Conservation (phyloP, 306 rosid genomes). For the Benincasa hispida region DNA sequence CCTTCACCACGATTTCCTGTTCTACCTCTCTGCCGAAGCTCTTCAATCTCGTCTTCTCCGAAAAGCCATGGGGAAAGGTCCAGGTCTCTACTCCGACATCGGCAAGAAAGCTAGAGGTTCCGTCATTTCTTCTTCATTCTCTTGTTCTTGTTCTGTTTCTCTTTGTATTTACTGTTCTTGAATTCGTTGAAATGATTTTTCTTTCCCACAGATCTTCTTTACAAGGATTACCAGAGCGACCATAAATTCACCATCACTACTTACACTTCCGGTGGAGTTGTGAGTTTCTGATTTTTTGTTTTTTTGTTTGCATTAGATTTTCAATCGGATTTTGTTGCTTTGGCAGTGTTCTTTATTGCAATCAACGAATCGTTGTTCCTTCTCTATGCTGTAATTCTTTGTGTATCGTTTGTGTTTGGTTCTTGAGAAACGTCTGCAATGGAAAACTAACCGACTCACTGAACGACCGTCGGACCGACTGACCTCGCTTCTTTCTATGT, state of each 20-base stretch:
- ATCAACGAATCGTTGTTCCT: background rate
- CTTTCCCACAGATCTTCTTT: slow-evolving; percentile 51
- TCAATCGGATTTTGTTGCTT: background rate
- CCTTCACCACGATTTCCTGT: slow-evolving; percentile 1
- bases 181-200: background rate
- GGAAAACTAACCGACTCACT: background rate
- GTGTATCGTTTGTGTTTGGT: background rate
- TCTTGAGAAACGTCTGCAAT: slow-evolving; percentile 1
- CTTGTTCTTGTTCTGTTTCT: background rate
- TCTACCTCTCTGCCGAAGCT: background rate
- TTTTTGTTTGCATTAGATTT: background rate
- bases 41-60: slow-evolving; percentile 4
- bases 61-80: slow-evolving; percentile 80
- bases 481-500: background rate
- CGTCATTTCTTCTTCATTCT: background rate
- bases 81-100: slow-evolving; percentile 83
- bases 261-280: slow-evolving; percentile 56
- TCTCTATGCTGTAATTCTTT: background rate
- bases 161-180: background rate
- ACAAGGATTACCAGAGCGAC: slow-evolving; percentile 86
- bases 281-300: slow-evolving; percentile 16
- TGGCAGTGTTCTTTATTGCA: background rate
- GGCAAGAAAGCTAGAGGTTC: slow-evolving; percentile 87
- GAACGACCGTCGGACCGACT: background rate
- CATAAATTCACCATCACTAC: slow-evolving; percentile 88